Evolutionary conservation across 257 asterid genomes (phyloP).

Genomic region (Primulina eburnea): DNA sequence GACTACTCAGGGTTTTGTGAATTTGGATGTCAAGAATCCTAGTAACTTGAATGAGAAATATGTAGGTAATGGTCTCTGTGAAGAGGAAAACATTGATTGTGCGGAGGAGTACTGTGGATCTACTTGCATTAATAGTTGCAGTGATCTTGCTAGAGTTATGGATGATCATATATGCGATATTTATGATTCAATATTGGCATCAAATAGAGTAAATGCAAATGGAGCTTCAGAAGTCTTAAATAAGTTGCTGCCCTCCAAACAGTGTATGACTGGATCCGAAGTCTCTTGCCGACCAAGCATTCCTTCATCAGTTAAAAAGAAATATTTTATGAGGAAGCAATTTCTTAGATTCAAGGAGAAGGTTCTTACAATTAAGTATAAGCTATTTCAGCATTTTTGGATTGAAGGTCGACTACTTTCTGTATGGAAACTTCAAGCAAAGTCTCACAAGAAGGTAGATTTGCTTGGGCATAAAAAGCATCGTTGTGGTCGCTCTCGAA

Average conservation of each 20-base stretch:
- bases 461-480: constrained; percentile 44
- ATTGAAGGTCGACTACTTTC: constrained; percentile 68
- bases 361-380: constrained; percentile 60
- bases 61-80: constrained; percentile 26
- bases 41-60: constrained; percentile 28
- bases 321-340: constrained; percentile 42
- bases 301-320: constrained; percentile 40
- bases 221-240: constrained; percentile 56
- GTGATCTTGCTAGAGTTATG: constrained; percentile 24
- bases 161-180: constrained; percentile 31
- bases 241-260: constrained; percentile 49
- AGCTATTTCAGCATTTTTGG: constrained; percentile 78
- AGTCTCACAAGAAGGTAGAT: constrained; percentile 78
- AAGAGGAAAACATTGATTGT: constrained; percentile 30
- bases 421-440: constrained; percentile 50
- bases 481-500: constrained; percentile 58
- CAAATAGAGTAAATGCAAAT: constrained; percentile 49
- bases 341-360: constrained; percentile 62
- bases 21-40: constrained; percentile 29
- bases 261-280: constrained; percentile 26
- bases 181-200: constrained; percentile 47
- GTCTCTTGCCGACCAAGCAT: constrained; percentile 36
- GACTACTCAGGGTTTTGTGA: constrained; percentile 27
- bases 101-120: constrained; percentile 23
- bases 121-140: constrained; percentile 24